phyloP scores from a whole-genome alignment of 2,329 filamentous ascomycete genomes.

The Penicillium griseofulvum region DNA sequence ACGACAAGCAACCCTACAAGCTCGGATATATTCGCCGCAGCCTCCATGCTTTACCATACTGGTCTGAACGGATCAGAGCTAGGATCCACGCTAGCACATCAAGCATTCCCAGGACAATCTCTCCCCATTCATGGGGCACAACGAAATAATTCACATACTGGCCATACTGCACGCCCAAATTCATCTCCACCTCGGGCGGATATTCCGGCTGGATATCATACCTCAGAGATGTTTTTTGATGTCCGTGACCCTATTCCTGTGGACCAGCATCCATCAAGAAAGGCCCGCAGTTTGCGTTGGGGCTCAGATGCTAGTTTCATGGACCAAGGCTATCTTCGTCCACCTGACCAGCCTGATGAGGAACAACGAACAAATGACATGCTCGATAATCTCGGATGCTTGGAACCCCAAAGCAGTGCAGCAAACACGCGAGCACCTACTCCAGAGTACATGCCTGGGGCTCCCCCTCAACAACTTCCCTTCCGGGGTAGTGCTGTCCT shows the following conservation, averaged over 20 bases:
- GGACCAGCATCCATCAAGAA: slow-evolving; percentile 41
- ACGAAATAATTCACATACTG: slow-evolving; percentile 17
- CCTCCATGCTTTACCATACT: slow-evolving; percentile 47
- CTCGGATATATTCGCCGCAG: slow-evolving; percentile 58
- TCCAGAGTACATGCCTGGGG: slow-evolving; percentile 40
- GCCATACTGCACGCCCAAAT: slow-evolving; percentile 15
- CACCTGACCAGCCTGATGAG: slow-evolving; percentile 56
- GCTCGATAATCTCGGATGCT: slow-evolving; percentile 56
- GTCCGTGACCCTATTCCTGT: slow-evolving; percentile 33
- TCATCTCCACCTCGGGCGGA: slow-evolving; percentile 19
- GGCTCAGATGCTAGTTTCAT: slow-evolving; percentile 68
- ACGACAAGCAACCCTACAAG: slow-evolving; percentile 28
- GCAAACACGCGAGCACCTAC: slow-evolving; percentile 60
- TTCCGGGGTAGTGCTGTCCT: slow-evolving; percentile 9
- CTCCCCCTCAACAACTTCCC: slow-evolving; percentile 4
- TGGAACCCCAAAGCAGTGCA: slow-evolving; percentile 58
- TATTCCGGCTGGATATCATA: slow-evolving; percentile 35
- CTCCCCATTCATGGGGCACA: slow-evolving; percentile 24
- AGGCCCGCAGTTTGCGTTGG: slow-evolving; percentile 55
- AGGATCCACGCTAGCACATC: slow-evolving; percentile 29
- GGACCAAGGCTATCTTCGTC: slow-evolving; percentile 59
- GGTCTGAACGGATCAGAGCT: slow-evolving; percentile 32
- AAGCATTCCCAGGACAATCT: slow-evolving; percentile 25
- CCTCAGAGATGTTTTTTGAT: slow-evolving; percentile 40
- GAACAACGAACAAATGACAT: slow-evolving; percentile 58